Percentiles rank a stretch among this genome's conserved stretches.
These are phyloP conservation scores for Penicilliopsis zonata DNA, from an alignment of 495 filamentous ascomycete genomes.

Conservation along the genomic window DNA sequence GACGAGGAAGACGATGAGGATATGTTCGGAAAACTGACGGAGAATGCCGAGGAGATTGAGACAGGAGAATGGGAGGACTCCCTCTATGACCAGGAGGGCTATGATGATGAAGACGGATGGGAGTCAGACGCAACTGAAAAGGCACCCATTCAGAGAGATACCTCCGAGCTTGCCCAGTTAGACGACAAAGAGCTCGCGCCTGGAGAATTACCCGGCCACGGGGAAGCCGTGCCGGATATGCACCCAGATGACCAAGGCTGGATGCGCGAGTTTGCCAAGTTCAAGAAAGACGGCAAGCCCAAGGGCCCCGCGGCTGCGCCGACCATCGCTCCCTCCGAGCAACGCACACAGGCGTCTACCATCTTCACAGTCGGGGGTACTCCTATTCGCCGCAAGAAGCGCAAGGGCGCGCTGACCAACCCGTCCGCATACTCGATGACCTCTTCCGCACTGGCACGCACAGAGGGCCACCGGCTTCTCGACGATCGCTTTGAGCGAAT, in stretches of 20 bases:
- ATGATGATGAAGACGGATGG: constrained; percentile 64
- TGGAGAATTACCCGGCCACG: constrained; percentile 34
- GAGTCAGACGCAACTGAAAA: constrained; percentile 91
- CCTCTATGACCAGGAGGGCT: constrained; percentile 44
- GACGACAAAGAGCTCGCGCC: constrained; percentile 9
- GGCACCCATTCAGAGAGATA: constrained; percentile 34
- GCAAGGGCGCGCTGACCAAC: constrained; percentile 81
- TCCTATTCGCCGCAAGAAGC: constrained; percentile 72
- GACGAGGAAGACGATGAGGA: constrained; percentile 71
- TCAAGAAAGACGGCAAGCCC: constrained; percentile 59
- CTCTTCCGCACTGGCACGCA: constrained; percentile 75
- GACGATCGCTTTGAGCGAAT: constrained; percentile 88
- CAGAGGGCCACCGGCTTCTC: constrained; percentile 74
- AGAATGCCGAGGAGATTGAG: constrained; percentile 61
- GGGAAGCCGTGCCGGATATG: constrained; percentile 25
- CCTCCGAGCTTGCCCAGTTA: constrained; percentile 10
- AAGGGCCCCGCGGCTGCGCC: constrained; percentile 31
- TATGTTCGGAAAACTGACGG: constrained; percentile 66
- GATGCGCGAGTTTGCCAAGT: constrained; percentile 82
- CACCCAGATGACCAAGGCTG: constrained; percentile 54
- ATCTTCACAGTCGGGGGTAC: constrained; percentile 59
- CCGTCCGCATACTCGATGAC: constrained; percentile 95
- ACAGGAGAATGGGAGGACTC: constrained; percentile 53
- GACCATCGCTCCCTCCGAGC: constrained; percentile 36
- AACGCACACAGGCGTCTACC: constrained; percentile 55